These are phyloP conservation scores for Wickerhamomyces sp. DNA, from an alignment of 1,139 yeast genomes.

Conservation along the genomic window DNA sequence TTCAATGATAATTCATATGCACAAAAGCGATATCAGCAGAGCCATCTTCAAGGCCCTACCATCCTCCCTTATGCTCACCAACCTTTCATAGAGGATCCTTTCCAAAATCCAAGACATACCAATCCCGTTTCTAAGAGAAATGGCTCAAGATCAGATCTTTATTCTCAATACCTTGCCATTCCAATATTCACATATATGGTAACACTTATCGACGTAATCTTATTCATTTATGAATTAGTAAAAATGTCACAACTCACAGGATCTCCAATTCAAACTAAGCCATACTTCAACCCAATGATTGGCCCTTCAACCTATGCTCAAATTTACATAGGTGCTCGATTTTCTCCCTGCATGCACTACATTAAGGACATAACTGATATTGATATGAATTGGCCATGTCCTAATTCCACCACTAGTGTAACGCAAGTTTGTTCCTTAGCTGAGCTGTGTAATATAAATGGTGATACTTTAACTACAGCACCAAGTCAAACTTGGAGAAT, in stretches of 20 bases:
- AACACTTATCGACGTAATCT: constrained; percentile 48
- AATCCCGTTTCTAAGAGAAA: not conserved
- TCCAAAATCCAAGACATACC: constrained; percentile 8
- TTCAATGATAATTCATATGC: not conserved
- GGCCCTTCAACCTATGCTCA: constrained; percentile 72
- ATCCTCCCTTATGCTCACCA: not conserved
- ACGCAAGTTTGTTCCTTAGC: constrained; percentile 55
- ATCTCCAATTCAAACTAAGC: constrained; percentile 63
- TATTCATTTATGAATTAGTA: constrained; percentile 65
- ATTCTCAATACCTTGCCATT: not conserved
- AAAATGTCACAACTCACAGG: constrained; percentile 61
- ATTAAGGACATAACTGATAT: constrained; percentile 48
- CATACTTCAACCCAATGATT: constrained; percentile 74
- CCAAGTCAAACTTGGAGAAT: constrained; percentile 73
- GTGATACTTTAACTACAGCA: constrained; percentile 21
- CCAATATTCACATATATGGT: constrained; percentile 45
- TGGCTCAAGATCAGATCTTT: not conserved
- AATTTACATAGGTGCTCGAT: constrained; percentile 69
- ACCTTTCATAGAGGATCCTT: constrained; percentile 4
- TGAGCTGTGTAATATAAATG: constrained; percentile 43
- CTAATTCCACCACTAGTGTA: constrained; percentile 54
- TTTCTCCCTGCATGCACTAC: constrained; percentile 66
- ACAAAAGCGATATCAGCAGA: not conserved
- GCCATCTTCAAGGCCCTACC: not conserved
- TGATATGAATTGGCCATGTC: constrained; percentile 55